Conservation (phyloP, 352 stramenopile species). For the Phytophthora pisi region DNA sequence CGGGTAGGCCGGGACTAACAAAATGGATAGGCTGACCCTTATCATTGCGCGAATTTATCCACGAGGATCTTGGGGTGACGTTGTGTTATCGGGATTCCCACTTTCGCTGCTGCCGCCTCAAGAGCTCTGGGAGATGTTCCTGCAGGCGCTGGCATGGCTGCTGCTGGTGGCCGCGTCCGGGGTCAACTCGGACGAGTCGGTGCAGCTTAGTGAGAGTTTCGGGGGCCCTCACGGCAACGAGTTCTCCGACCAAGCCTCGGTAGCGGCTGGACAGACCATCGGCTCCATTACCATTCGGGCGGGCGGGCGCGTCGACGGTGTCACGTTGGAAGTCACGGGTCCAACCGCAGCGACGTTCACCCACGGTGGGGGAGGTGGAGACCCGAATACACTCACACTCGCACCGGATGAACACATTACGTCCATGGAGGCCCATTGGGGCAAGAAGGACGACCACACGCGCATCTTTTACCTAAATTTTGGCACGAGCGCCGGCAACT, state of each 20-base stretch:
- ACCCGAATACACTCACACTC: slow-evolving; percentile 11
- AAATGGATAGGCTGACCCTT: slow-evolving; percentile 1
- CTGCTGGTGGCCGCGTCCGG: not conserved
- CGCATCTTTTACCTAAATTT: slow-evolving; percentile 14
- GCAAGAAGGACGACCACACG: slow-evolving; percentile 11
- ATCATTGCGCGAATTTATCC: not conserved
- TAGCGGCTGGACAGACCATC: slow-evolving; percentile 3
- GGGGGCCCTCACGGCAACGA: slow-evolving; percentile 13
- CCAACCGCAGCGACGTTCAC: slow-evolving; percentile 5
- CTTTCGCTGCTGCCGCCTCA: not conserved
- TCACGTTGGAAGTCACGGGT: slow-evolving; percentile 8
- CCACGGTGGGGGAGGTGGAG: slow-evolving; percentile 7
- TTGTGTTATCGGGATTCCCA: slow-evolving; percentile 4
- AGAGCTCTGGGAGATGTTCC: not conserved
- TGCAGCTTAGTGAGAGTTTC: slow-evolving; percentile 17
- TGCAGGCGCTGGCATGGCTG: slow-evolving; percentile 8
- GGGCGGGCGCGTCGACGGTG: slow-evolving; percentile 8
- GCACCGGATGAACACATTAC: slow-evolving; percentile 4
- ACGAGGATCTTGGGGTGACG: not conserved
- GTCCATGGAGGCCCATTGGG: slow-evolving; percentile 13
- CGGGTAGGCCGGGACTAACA: not conserved
- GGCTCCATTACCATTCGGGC: slow-evolving; percentile 13
- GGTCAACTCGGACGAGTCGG: slow-evolving; percentile 1
- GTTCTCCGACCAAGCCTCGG: slow-evolving; percentile 13
- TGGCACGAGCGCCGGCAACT: slow-evolving; percentile 9